Evolutionary conservation across 2,329 filamentous ascomycete genomes (phyloP).

Genomic region (Cladosporium sp.): DNA sequence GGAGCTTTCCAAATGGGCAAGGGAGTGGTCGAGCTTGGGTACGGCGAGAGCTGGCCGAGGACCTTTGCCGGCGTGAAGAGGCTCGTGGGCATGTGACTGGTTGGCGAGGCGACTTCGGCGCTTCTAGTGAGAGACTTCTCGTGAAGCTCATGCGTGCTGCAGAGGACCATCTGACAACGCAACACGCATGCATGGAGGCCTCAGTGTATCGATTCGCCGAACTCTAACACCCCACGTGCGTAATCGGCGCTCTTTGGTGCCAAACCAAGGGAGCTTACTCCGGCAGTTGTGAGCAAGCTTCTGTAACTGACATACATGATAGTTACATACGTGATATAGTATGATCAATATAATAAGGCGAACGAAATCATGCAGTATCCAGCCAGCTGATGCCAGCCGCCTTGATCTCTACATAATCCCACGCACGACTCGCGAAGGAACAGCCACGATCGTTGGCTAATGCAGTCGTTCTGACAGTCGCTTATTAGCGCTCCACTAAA

Average conservation of each 20-base stretch:
- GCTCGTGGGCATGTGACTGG: constrained; percentile 29
- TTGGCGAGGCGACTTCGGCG: neutral
- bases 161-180: constrained; percentile 14
- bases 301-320: neutral
- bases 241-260: neutral
- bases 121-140: neutral
- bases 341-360: neutral
- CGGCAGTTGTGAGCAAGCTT: neutral
- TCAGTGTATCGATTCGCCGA: constrained; percentile 7
- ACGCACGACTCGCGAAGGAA: neutral
- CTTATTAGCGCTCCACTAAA: neutral
- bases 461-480: neutral
- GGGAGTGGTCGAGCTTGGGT: constrained; percentile 51
- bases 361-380: neutral
- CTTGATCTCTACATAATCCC: neutral
- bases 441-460: constrained; percentile 5
- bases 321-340: neutral
- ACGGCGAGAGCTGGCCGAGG: constrained; percentile 43
- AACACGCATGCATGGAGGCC: constrained; percentile 12
- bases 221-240: constrained; percentile 10
- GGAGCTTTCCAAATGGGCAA: constrained; percentile 45
- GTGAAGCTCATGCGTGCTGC: constrained; percentile 1
- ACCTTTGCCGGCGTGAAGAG: constrained; percentile 43
- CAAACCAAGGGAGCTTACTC: constrained; percentile 3
- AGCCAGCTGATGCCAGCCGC: neutral